These are phyloP conservation scores for Aspergillus affinis DNA, from an alignment of 495 filamentous ascomycete genomes.

Conservation along the genomic window DNA sequence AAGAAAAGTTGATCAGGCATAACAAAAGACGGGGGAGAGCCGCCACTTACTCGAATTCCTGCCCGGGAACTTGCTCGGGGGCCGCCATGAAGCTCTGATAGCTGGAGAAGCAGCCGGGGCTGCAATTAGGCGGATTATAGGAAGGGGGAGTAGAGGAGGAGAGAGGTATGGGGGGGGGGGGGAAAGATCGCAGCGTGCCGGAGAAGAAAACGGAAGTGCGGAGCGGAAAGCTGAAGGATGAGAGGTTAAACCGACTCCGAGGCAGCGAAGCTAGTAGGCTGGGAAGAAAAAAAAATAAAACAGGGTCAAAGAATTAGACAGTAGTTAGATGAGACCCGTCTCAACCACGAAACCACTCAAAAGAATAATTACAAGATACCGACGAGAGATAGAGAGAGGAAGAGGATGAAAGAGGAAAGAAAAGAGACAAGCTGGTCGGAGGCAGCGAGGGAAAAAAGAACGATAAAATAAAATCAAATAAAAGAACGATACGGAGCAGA, in stretches of 20 bases:
- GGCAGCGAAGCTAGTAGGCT: not conserved
- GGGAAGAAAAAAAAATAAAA: not conserved
- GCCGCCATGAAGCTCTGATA: slow-evolving; percentile 45
- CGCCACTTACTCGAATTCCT: slow-evolving; percentile 49
- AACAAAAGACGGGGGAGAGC: not conserved
- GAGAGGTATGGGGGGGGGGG: slow-evolving; percentile 14
- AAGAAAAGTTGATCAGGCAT: slow-evolving; percentile 1
- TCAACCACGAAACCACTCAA: slow-evolving; percentile 4
- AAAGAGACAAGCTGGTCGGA: slow-evolving; percentile 1
- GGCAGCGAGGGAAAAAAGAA: not conserved
- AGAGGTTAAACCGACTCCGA: slow-evolving; percentile 14
- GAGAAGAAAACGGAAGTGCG: slow-evolving; percentile 25
- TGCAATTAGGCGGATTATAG: slow-evolving; percentile 11
- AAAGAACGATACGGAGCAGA: not conserved
- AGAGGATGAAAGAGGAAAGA: slow-evolving; percentile 4
- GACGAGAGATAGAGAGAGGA: slow-evolving; percentile 3
- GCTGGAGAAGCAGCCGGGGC: slow-evolving; percentile 38
- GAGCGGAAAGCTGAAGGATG: slow-evolving; percentile 15
- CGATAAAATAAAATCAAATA: slow-evolving; percentile 2
- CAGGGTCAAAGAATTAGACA: slow-evolving; percentile 4
- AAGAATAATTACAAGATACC: slow-evolving; percentile 2
- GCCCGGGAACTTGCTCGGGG: slow-evolving; percentile 36
- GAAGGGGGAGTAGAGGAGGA: slow-evolving; percentile 7
- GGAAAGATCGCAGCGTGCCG: slow-evolving; percentile 5
- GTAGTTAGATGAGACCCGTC: slow-evolving; percentile 7